Evolutionary conservation across 768 basidiomycete genomes (phyloP), one percentile per base, ranked within the genome.

Genomic region (Coprinopsis sp.): DNA sequence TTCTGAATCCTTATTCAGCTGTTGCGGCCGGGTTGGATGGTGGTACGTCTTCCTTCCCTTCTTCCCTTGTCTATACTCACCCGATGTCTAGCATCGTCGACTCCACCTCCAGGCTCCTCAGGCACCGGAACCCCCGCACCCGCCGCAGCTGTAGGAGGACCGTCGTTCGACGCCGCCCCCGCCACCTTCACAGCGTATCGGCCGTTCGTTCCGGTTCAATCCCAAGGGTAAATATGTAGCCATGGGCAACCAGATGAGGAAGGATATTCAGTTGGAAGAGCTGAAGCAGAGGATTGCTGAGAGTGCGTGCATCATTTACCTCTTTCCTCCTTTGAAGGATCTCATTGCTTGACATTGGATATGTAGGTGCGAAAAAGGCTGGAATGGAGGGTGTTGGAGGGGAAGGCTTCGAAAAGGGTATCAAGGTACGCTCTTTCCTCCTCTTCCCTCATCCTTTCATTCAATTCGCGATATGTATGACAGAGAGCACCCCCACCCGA

Each of bases 331-430:
- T n/a, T n/a, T n/a, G n/a, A n/a, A n/a, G n/a, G n/a, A n/a, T n/a
- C n/a, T n/a, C n/a, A n/a, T n/a, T n/a, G n/a, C n/a, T n/a, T n/a
- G n/a, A n/a, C n/a, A n/a, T n/a, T n/a, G n/a, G n/a, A n/a, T n/a
- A n/a, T n/a, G n/a, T n/a, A n/a, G n/a, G n/a, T n/a, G n/a, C 91
- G 14, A 78, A 82, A 55, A 98, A 94, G 67, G 95, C 94, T 16
- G 96, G 96, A 16, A 61, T 99, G 61, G 93, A 95, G 63, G 77
- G 81, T n/a, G 96, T 96, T 49, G 85, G 96, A 69, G 87, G 85
- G 2, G n/a, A n/a, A n/a, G n/a, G n/a, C n/a, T 72, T 95, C 19
- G 93, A 95, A 67, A 89, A 90, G 66, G 86, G 82, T 50, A 82
- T 96, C 58, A 84, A 88, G 73, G 92, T 90, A 37, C 33, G 79